These are phyloP conservation scores for Leccinellum rugosiceps DNA, from an alignment of 768 basidiomycete genomes.

Conservation along the genomic window DNA sequence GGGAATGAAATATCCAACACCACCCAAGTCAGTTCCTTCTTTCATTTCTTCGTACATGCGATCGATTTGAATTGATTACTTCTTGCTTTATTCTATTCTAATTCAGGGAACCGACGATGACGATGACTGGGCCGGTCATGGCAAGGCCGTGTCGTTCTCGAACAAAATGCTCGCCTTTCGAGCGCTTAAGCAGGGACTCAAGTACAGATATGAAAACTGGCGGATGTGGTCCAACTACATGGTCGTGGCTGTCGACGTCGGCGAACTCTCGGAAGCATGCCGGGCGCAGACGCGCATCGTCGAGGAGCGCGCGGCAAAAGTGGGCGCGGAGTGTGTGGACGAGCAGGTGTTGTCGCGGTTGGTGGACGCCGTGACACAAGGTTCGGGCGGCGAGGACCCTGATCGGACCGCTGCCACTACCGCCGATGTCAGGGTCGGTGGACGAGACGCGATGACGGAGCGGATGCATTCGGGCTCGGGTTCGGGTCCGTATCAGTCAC, in stretches of 20 bases:
- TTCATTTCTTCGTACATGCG: background rate
- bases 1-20: slow-evolving; percentile 24
- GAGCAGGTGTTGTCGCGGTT: slow-evolving; percentile 85
- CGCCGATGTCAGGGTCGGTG: slow-evolving; percentile 10
- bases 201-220: slow-evolving; percentile 87
- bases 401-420: slow-evolving; percentile 14
- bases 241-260: slow-evolving; percentile 89
- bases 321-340: slow-evolving; percentile 64
- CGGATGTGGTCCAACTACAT: slow-evolving; percentile 99
- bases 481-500: background rate
- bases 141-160: slow-evolving; percentile 49
- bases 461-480: background rate
- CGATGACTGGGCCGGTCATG: background rate
- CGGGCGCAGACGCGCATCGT: slow-evolving; percentile 81
- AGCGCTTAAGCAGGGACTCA: slow-evolving; percentile 87
- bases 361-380: slow-evolving; percentile 80
- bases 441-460: slow-evolving; percentile 6
- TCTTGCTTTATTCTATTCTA: background rate
- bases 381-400: slow-evolving; percentile 30
- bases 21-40: slow-evolving; percentile 3
- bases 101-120: slow-evolving; percentile 17
- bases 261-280: slow-evolving; percentile 84
- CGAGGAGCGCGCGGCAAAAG: slow-evolving; percentile 45
- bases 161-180: slow-evolving; percentile 89
- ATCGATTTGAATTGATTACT: background rate